A percentile compares a stretch with the other conserved stretches of the same genome.
Evolutionary conservation across 768 basidiomycete genomes (phyloP).

Genomic region (Thelephora ganbajun): DNA sequence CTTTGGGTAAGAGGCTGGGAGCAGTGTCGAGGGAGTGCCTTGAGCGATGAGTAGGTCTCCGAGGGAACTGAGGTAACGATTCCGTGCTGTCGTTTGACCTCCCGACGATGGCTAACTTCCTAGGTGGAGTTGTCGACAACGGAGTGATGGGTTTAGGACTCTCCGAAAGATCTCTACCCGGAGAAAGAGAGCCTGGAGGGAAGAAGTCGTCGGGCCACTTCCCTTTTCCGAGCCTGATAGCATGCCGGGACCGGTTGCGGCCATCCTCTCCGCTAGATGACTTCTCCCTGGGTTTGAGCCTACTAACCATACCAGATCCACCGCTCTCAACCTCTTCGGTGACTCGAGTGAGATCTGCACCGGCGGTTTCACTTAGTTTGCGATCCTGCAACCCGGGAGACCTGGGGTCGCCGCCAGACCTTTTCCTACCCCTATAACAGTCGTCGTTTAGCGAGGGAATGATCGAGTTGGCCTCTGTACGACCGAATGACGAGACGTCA

Average conservation of each 20-base stretch:
- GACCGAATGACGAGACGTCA: conserved; percentile 50
- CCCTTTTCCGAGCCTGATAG: conserved; percentile 55
- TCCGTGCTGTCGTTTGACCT: conserved; percentile 34
- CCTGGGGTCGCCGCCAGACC: conserved; percentile 6
- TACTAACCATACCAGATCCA: conserved; percentile 31
- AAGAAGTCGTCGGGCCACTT: conserved; percentile 80
- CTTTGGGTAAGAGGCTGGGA: conserved; percentile 23
- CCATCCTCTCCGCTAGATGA: conserved; percentile 2
- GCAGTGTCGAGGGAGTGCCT: conserved; percentile 44
- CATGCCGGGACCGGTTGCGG: conserved; percentile 8
- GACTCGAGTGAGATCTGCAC: conserved; percentile 51
- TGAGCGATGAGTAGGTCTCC: conserved; percentile 50
- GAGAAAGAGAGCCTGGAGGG: background rate
- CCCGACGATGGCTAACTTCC: conserved; percentile 43
- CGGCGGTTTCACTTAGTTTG: conserved; percentile 46
- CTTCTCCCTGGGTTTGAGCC: conserved; percentile 11
- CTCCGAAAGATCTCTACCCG: conserved; percentile 18
- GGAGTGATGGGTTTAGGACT: conserved; percentile 14
- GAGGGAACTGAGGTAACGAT: conserved; percentile 30
- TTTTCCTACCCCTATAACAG: conserved; percentile 18
- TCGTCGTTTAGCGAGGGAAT: conserved; percentile 35
- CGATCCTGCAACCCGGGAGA: conserved; percentile 28
- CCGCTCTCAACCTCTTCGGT: conserved; percentile 51
- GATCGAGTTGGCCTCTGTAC: conserved; percentile 48
- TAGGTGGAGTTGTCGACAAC: conserved; percentile 32